Percentiles rank a stretch among this genome's conserved stretches.
Evolutionary conservation across 805 yeast genomes (phyloP).

Genomic region (Pichia deserticola): DNA sequence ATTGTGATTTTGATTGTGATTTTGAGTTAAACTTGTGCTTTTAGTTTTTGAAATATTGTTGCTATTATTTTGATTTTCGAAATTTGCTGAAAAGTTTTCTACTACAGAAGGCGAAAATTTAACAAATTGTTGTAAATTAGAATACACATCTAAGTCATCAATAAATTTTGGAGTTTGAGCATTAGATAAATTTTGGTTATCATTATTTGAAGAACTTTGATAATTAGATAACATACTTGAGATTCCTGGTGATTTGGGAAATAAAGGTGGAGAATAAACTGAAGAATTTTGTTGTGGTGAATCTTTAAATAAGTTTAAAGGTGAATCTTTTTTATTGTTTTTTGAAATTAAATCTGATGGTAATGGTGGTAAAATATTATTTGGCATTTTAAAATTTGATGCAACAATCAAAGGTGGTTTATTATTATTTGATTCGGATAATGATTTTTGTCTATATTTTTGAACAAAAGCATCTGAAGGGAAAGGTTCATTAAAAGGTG

Average conservation of each 20-base stretch:
- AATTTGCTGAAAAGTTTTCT: background rate
- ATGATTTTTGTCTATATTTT: background rate
- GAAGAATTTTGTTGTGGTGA: background rate
- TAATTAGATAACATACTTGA: background rate
- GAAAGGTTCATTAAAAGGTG: conserved; percentile 12
- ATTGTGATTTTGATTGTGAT: background rate
- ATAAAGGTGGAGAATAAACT: background rate
- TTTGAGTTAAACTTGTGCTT: background rate
- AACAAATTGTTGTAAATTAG: background rate
- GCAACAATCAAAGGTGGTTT: background rate
- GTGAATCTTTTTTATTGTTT: background rate
- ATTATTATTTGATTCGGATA: background rate
- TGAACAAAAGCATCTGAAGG: conserved; percentile 12
- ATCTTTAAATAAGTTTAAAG: conserved; percentile 7
- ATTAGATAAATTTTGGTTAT: background rate
- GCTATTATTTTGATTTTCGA: background rate
- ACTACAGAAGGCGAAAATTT: conserved; percentile 2
- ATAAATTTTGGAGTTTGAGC: background rate
- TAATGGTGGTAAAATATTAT: background rate
- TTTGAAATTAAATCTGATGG: background rate
- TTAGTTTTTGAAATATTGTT: no score
- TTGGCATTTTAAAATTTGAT: background rate
- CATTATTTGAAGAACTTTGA: background rate
- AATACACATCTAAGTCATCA: conserved; percentile 3
- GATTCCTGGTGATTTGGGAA: conserved; percentile 6